Evolutionary conservation across 768 basidiomycete species (phyloP).

Genomic region (Termitomyces sp.): DNA sequence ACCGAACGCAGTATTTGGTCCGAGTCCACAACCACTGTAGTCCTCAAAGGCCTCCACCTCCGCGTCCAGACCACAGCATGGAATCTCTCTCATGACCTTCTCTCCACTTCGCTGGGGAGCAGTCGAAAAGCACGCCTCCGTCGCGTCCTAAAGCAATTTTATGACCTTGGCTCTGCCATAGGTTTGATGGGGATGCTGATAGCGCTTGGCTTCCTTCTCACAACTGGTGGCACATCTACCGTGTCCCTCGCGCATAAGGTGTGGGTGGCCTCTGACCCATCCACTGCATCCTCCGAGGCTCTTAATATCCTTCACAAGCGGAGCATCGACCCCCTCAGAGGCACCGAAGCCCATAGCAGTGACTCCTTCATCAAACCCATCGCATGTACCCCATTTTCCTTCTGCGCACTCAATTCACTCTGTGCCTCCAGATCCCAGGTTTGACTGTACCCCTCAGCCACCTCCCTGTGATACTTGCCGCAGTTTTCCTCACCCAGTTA

Average conservation of each 20-base stretch:
- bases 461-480: conserved; percentile 60
- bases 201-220: conserved; percentile 37
- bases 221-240: conserved; percentile 28
- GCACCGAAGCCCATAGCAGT: background rate
- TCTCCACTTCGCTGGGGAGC: conserved; percentile 34
- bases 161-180: conserved; percentile 48
- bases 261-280: background rate
- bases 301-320: conserved; percentile 10
- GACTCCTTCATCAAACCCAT: conserved; percentile 27
- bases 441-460: conserved; percentile 76
- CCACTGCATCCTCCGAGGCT: background rate
- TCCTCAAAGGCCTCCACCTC: conserved; percentile 32
- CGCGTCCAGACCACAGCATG: conserved; percentile 47
- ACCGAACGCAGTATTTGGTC: conserved; percentile 16
- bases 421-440: conserved; percentile 66
- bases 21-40: conserved; percentile 20
- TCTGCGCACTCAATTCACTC: background rate
- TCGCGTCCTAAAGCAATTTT: conserved; percentile 34
- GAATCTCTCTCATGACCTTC: conserved; percentile 48
- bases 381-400: conserved; percentile 24
- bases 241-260: conserved; percentile 11
- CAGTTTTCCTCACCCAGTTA: conserved; percentile 64
- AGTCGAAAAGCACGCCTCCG: conserved; percentile 26
- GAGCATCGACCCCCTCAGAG: background rate
- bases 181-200: conserved; percentile 48